Conservation (phyloP, 2,329 filamentous ascomycete species). For the Clathrospora elynae region DNA sequence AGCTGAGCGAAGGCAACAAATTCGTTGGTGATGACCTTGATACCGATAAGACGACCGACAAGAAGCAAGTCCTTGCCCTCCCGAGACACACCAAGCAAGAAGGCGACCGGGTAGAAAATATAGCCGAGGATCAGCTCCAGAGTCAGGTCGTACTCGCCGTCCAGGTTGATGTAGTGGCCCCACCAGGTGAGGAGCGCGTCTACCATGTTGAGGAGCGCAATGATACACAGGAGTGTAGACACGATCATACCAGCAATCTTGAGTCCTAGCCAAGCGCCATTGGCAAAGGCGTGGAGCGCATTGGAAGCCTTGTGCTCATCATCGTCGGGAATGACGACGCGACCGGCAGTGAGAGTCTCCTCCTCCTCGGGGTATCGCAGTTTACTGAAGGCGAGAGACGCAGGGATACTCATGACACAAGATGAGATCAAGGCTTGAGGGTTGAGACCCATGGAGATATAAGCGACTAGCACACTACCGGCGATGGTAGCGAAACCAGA, state of each 20-base stretch:
- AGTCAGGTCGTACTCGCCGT: slow-evolving; percentile 68
- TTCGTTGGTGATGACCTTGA: slow-evolving; percentile 87
- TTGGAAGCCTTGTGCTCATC: slow-evolving; percentile 78
- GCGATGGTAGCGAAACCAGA: slow-evolving; percentile 93
- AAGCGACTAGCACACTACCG: slow-evolving; percentile 83
- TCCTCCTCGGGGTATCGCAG: slow-evolving; percentile 87
- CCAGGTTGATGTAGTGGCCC: slow-evolving; percentile 77
- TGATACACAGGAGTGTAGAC: slow-evolving; percentile 79
- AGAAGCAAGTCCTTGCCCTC: slow-evolving; percentile 64
- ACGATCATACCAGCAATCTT: slow-evolving; percentile 86
- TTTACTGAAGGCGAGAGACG: slow-evolving; percentile 86
- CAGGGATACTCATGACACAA: slow-evolving; percentile 95
- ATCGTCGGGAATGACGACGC: slow-evolving; percentile 79
- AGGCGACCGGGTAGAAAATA: slow-evolving; percentile 76
- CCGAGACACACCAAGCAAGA: slow-evolving; percentile 78
- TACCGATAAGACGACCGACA: slow-evolving; percentile 78
- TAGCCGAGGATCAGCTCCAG: slow-evolving; percentile 79
- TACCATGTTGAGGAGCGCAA: slow-evolving; percentile 73
- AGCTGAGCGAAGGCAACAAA: slow-evolving; percentile 73
- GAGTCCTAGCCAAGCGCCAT: slow-evolving; percentile 82
- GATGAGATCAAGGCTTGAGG: slow-evolving; percentile 84
- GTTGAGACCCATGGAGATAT: slow-evolving; percentile 82
- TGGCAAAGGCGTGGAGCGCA: slow-evolving; percentile 80
- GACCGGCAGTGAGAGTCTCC: slow-evolving; percentile 80
- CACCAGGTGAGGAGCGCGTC: slow-evolving; percentile 84